Conservation (phyloP, 495 filamentous ascomycete species). For the Podospora anserina region DNA sequence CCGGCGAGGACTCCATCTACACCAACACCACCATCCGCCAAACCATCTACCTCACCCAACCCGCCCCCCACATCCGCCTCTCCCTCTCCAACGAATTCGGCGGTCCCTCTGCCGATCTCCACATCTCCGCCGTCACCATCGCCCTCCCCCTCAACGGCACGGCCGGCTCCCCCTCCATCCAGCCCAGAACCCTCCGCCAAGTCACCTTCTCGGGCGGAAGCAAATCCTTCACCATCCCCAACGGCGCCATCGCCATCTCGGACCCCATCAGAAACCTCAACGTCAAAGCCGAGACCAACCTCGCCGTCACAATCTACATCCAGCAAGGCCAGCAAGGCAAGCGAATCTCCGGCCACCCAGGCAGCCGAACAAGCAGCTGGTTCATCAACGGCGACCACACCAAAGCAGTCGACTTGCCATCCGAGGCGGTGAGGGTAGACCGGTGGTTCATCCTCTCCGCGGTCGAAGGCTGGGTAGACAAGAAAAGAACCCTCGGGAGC, state of each 20-base stretch:
- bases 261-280: constrained; percentile 53
- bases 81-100: constrained; percentile 62
- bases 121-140: constrained; percentile 55
- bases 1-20: constrained; percentile 28
- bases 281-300: constrained; percentile 39
- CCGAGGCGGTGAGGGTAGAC: constrained; percentile 25
- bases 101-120: constrained; percentile 40
- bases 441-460: constrained; percentile 56
- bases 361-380: constrained; percentile 56
- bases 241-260: constrained; percentile 55
- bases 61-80: constrained; percentile 49
- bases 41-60: constrained; percentile 55
- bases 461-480: constrained; percentile 47
- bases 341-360: constrained; percentile 58
- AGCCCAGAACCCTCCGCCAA: constrained; percentile 38
- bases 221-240: constrained; percentile 45
- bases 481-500: constrained; percentile 18
- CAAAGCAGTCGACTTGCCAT: constrained; percentile 32
- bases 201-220: constrained; percentile 51
- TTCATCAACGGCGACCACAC: constrained; percentile 50
- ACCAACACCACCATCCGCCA: constrained; percentile 58
- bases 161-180: constrained; percentile 46
- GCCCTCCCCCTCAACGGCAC: constrained; percentile 43
- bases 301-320: constrained; percentile 57
- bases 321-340: constrained; percentile 48